Evolutionary conservation across 192 early-diverging fungal species (phyloP).

Genomic region (Ambispora gerdemannii): DNA sequence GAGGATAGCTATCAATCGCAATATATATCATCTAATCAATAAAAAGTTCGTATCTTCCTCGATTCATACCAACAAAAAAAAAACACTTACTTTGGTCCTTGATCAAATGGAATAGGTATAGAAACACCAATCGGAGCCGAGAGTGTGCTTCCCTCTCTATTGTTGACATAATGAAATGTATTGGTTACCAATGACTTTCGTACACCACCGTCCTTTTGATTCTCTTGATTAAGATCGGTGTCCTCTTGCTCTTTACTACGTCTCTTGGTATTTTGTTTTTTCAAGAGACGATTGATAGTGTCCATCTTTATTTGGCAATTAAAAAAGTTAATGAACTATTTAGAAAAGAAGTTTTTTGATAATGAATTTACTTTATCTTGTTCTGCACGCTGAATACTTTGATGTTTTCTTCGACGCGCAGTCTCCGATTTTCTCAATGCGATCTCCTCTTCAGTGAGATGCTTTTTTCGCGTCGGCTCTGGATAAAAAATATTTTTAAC

Average conservation of each 20-base stretch:
- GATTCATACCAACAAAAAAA: too few relatives aligned
- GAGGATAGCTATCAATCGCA: slow-evolving; percentile 44
- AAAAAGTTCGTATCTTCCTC: slow-evolving; percentile 18
- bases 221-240: slow-evolving; percentile 52
- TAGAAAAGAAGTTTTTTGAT: background rate
- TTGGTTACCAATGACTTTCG: background rate
- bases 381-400: slow-evolving; percentile 72
- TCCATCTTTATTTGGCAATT: slow-evolving; percentile 47
- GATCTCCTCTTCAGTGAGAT: slow-evolving; percentile 67
- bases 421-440: slow-evolving; percentile 70
- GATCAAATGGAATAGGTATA: slow-evolving; percentile 19
- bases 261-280: slow-evolving; percentile 75
- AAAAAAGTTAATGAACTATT: too few relatives aligned
- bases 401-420: slow-evolving; percentile 73
- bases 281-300: slow-evolving; percentile 76
- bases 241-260: slow-evolving; percentile 58
- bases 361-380: slow-evolving; percentile 54
- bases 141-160: slow-evolving; percentile 40
- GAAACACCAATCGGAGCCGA: slow-evolving; percentile 35
- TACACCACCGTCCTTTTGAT: slow-evolving; percentile 28
- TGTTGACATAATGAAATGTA: slow-evolving; percentile 41
- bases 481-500: background rate
- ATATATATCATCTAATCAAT: background rate
- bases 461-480: slow-evolving; percentile 62
- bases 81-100: slow-evolving; percentile 32